phyloP scores from a whole-genome alignment of 2,329 filamentous ascomycete species.

The Fusarium graminum region DNA sequence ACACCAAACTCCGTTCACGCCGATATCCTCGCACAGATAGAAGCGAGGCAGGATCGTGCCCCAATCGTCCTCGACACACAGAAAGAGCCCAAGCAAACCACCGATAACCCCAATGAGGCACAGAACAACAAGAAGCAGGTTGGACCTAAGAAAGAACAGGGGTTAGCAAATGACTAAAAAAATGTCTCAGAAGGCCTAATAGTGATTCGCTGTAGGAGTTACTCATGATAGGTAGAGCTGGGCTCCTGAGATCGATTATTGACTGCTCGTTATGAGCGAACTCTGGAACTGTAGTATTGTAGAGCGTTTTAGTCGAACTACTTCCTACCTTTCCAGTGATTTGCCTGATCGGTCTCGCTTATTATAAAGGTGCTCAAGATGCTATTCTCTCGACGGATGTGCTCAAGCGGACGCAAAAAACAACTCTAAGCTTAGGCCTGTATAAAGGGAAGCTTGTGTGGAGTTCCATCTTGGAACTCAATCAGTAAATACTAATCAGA shows the following conservation, averaged over 20 bases:
- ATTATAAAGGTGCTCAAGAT: too few relatives aligned
- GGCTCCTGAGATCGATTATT: too few relatives aligned
- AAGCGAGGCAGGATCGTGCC: conserved; percentile 27
- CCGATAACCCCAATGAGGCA: conserved; percentile 2
- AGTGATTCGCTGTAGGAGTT: too few relatives aligned
- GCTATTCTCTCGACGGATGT: too few relatives aligned
- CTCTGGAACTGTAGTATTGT: too few relatives aligned
- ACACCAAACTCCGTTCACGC: conserved; percentile 46
- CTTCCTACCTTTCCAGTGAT: too few relatives aligned
- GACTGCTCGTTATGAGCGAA: too few relatives aligned
- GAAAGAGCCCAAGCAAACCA: conserved; percentile 33
- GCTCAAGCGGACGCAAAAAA: neutral
- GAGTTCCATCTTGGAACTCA: neutral
- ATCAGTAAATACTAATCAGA: neutral
- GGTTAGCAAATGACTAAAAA: neutral
- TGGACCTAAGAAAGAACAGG: neutral
- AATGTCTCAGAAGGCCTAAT: too few relatives aligned
- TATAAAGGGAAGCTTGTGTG: too few relatives aligned
- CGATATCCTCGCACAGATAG: conserved; percentile 47
- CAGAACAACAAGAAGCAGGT: neutral
- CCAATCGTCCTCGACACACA: neutral
- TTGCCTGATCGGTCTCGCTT: too few relatives aligned
- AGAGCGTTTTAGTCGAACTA: too few relatives aligned
- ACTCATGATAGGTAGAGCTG: too few relatives aligned
- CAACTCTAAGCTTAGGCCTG: neutral